Evolutionary conservation across 768 basidiomycete genomes (phyloP), one percentile per base, ranked within the genome.

Genomic region (Epithele typhae): DNA sequence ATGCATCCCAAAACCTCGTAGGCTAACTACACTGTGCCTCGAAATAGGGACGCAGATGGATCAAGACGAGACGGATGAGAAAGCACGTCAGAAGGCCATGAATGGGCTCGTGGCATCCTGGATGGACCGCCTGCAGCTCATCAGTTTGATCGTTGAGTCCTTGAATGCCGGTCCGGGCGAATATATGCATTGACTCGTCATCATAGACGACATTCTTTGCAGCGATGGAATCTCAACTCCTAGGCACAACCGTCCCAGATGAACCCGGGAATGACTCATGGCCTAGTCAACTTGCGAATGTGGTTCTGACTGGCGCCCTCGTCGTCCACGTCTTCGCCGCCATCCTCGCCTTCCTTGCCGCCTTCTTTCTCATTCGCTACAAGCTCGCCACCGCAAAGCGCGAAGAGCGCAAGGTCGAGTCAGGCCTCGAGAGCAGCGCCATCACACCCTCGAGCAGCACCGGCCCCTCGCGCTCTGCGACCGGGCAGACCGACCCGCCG

Each of bases 51-150:
- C 75, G 1, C 77, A 79, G 49, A 60, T 67, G 37, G 71, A 77
- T 1, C 78, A 80, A 52, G 64, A 81, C 50, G 53, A 65, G 4
- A 63, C 57, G 21, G 80, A 81, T 44, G 73, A 73, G 4, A 59
- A 69, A 45, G 69, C 68, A 8, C 63, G 68, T 30, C 65, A 63
- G 52, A 68, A 70, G 40, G 76, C 73, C 5, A 64, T 73, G 64
- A 70, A 62, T 41, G 73, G 77, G 25, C 67, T 81, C 2, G 68
- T 78, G 12, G 70, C 72, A 49, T 76, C 76, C 3, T 82, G 80
- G 80, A 74, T 77, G 68, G 79, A 81, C 48, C 69, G 79, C 35
- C 65, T 81, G 27, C 77, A 81, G 62, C 63, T 81, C n/a, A 79
- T 82, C 60, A 74, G 69, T 27, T 69, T 82, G 34, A 78, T 81